phyloP scores from a whole-genome alignment of 805 yeast species.

The Starmerella sirachaensis region DNA sequence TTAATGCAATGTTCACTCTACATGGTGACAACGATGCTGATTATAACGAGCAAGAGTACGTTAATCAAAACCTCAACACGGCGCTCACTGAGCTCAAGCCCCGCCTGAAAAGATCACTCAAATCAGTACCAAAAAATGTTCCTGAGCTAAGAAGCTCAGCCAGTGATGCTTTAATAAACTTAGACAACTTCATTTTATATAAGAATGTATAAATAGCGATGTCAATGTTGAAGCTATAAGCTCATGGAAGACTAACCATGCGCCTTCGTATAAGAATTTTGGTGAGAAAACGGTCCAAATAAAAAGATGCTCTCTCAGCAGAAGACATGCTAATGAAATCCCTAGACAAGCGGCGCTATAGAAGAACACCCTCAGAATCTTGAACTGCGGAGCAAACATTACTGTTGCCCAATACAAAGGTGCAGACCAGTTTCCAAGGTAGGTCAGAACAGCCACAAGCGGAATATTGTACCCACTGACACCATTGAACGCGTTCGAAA shows the following conservation, averaged over 20 bases:
- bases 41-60: slow-evolving; percentile 52
- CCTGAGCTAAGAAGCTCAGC: slow-evolving; percentile 47
- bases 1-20: slow-evolving; percentile 61
- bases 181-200: slow-evolving; percentile 68
- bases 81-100: slow-evolving; percentile 36
- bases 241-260: slow-evolving; percentile 43
- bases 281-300: slow-evolving; percentile 98
- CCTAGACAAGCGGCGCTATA: slow-evolving; percentile 14
- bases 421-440: slow-evolving; percentile 72
- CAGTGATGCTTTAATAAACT: slow-evolving; percentile 53
- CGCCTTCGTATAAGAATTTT: slow-evolving; percentile 63
- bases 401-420: slow-evolving; percentile 66
- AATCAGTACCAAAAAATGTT: slow-evolving; percentile 55
- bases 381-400: slow-evolving; percentile 25
- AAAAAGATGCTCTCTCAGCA: slow-evolving; percentile 72
- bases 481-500: slow-evolving; percentile 89
- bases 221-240: slow-evolving; percentile 15
- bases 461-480: slow-evolving; percentile 54
- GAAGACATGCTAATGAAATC: slow-evolving; percentile 44
- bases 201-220: slow-evolving; percentile 30
- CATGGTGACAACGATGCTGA: slow-evolving; percentile 60
- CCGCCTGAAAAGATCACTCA: slow-evolving; percentile 42
- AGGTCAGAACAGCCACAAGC: slow-evolving; percentile 66
- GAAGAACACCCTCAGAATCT: slow-evolving; percentile 26
- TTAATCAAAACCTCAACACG: slow-evolving; percentile 37